Base-by-base conservation (phyloP, 768 basidiomycete genomes). In the Pleurotus citrinopileatus region DNA sequence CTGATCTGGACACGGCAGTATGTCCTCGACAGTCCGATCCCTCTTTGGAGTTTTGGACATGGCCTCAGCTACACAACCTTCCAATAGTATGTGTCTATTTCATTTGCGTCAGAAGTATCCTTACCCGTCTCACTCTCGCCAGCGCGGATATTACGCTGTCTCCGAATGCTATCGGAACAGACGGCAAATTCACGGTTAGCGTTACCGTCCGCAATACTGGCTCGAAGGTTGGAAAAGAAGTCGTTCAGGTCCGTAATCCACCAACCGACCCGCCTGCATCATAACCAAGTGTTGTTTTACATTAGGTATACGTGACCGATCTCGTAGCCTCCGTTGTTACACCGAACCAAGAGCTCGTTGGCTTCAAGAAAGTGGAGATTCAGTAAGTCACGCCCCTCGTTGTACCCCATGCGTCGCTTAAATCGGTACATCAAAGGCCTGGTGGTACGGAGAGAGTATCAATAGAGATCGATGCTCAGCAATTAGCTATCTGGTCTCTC, bases 171-270 rank as follows among this genome's bases (percentile, higher is more conserved):
- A 80, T 86, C 47, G 68, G 71, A n/a, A 67, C 65, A 2, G 69
- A 63, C 0, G 74, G 80, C 10, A 70, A 78, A 57, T 83, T 87
- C 61, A 74, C 67, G n/a, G 82, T 86, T 19, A 74, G 75, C 0
- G 82, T 87, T 1, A 86, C 80, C 0, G 82, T 88, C 0, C 75
- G 76, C 46, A 87, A 88, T 59, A 80, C 77, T 0, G 84, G 86
- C 1, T 62, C 67, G 0, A 69, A 74, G 1, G 76, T 72, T 9
- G 86, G 85, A 3, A 80, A 84, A 58, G 87, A 87, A 60, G 85
- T 87, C 7, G 80, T 89, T 1, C 84, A 86, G 75, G 80, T 77
- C 45, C n/a, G n/a, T n/a, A n/a, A n/a, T n/a, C n/a, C n/a, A n/a
- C n/a, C n/a, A n/a, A n/a, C n/a, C n/a, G n/a, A n/a, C n/a, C n/a